Conservation (phyloP, 1,284 basidiomycete genomes). For the Leccinum pachyderme region DNA sequence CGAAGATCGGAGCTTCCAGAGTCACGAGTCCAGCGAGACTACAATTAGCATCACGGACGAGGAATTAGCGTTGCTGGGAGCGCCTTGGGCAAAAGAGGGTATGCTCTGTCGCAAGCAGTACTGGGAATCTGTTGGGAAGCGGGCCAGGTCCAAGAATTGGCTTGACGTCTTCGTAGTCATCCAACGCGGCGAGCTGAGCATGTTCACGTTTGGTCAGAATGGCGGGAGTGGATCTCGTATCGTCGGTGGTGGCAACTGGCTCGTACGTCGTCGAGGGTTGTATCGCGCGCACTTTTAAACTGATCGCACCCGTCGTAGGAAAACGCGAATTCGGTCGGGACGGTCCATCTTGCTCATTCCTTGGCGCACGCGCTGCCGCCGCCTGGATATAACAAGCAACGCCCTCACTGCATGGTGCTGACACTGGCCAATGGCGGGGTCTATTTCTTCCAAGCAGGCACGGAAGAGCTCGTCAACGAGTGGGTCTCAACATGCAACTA, state of each 20-base stretch:
- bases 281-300: not conserved
- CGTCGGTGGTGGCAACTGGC: slow-evolving; percentile 96
- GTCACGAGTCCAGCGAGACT: slow-evolving; percentile 58
- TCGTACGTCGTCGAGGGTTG: slow-evolving; percentile 53
- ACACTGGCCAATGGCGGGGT: slow-evolving; percentile 86
- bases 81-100: slow-evolving; percentile 99
- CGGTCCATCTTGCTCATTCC: slow-evolving; percentile 83
- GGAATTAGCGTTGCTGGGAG: slow-evolving; percentile 89
- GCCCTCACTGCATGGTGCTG: slow-evolving; percentile 95
- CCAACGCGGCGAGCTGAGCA: slow-evolving; percentile 87
- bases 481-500: slow-evolving; percentile 99
- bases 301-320: slow-evolving; percentile 45
- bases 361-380: slow-evolving; percentile 85
- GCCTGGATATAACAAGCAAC: slow-evolving; percentile 86
- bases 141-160: slow-evolving; percentile 86
- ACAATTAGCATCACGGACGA: slow-evolving; percentile 88
- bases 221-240: slow-evolving; percentile 55
- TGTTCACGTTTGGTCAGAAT: slow-evolving; percentile 88
- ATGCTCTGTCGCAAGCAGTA: slow-evolving; percentile 93
- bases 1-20: slow-evolving; percentile 71
- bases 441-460: slow-evolving; percentile 97
- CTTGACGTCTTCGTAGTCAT: slow-evolving; percentile 95
- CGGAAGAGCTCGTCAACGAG: slow-evolving; percentile 94
- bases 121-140: slow-evolving; percentile 81
- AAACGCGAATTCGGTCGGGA: slow-evolving; percentile 83